A percentile compares a stretch with the other conserved stretches of the same genome.
Conservation (phyloP, 1,284 basidiomycete genomes). For the Erythrobasidium hasegawianum region DNA sequence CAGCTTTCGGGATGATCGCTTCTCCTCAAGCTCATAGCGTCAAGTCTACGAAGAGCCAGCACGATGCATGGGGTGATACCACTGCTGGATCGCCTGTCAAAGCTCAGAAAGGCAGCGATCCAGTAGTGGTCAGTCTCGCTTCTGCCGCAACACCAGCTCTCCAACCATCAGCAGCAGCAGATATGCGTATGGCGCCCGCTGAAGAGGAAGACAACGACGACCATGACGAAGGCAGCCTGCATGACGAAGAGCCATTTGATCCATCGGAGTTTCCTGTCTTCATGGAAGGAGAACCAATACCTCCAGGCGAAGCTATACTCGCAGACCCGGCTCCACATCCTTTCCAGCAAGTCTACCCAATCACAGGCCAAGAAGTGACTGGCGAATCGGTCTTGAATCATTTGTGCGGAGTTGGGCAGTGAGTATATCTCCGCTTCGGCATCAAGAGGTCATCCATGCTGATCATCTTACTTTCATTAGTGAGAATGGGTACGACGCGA, state of each 20-base stretch:
- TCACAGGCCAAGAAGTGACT: slow-evolving; percentile 7
- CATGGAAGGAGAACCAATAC: slow-evolving; percentile 3
- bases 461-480: too few species aligned
- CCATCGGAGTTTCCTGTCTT: slow-evolving; percentile 18
- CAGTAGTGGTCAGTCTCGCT: slow-evolving; percentile 31
- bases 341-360: slow-evolving; percentile 21
- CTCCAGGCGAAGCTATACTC: neutral
- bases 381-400: slow-evolving; percentile 15
- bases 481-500: slow-evolving; percentile 18
- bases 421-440: too few species aligned
- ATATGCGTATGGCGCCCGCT: neutral
- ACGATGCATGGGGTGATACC: neutral
- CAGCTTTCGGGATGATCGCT: slow-evolving; percentile 19
- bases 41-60: neutral
- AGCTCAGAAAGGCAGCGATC: slow-evolving; percentile 23
- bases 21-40: neutral
- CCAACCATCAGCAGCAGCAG: neutral
- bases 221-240: slow-evolving; percentile 2
- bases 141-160: neutral
- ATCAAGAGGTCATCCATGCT: too few species aligned
- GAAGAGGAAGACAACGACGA: slow-evolving; percentile 18
- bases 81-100: neutral
- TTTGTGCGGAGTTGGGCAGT: slow-evolving; percentile 7
- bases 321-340: slow-evolving; percentile 9
- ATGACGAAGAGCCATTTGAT: slow-evolving; percentile 8